Base-by-base conservation (phyloP, 192 early-diverging fungal species). In the Linnemannia hyalina region DNA sequence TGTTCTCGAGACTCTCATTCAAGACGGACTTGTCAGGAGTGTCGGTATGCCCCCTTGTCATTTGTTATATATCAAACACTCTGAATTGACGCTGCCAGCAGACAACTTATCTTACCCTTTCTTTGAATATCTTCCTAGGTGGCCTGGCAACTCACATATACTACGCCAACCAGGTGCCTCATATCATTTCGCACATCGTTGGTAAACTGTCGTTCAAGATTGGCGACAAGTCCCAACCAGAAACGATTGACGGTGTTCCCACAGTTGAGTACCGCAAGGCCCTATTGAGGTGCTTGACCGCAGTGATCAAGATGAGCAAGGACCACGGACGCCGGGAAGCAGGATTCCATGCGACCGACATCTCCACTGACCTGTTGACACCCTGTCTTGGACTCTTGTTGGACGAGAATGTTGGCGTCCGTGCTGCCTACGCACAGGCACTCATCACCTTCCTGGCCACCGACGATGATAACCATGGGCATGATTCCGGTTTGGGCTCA, bases 61-160 rank as follows among this genome's bases (percentile, higher is more conserved):
- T 15, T 1, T 55, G 18, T 42, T 60, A 9, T 18, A 22, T 52
- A 52, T 52, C 49, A 22, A 22, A 4, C 49, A 52, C 4, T 16
- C 18, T 52, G 49, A 5, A 3, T 1, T 52, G 3, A 2, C 5
- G 4, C 16, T 52, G 49, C 20, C 49, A 18, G 49, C 49, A 22
- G 49, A 52, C 49, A 36, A 46, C 65, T 15, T 18, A 44, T n/a
- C 20, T 18, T 26, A 42, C 10, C 46, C 26, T 1, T 22, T 47
- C 54, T 74, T 49, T 75, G 68, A 36, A 42, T 42, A 15, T 16
- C 41, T 77, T 42, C 32, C 15, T 60, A 90, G 89, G 89, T 60
- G 91, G 91, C 20, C 70, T 93, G 41, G 89, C 88, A 13, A 89
- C 82, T 0, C 92, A 93, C 38, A 91, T 90, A 7, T 93, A 93